These are phyloP conservation scores for Pseudocercospora pini-densiflorae DNA, from an alignment of 2,329 filamentous ascomycete species.

Conservation along the genomic window DNA sequence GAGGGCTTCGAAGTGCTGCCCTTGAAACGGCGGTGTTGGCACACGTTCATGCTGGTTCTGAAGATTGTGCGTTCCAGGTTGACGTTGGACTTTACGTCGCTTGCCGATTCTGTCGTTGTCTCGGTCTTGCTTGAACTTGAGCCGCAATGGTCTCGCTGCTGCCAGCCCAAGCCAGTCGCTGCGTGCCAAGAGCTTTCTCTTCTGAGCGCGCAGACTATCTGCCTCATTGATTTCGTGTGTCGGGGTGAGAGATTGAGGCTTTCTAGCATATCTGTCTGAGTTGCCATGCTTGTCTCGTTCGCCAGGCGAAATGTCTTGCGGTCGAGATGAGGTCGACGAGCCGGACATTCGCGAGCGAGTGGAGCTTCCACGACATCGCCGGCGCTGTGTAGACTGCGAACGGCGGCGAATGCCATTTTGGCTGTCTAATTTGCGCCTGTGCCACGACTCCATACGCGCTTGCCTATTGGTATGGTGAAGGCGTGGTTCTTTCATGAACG, in stretches of 20 bases:
- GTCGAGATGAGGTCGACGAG: neutral
- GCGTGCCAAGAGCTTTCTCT: slow-evolving; percentile 34
- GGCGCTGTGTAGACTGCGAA: neutral
- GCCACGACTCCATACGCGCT: too few relatives aligned
- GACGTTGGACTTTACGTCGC: slow-evolving; percentile 33
- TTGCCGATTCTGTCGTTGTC: slow-evolving; percentile 36
- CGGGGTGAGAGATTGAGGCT: neutral
- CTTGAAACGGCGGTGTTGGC: slow-evolving; percentile 29
- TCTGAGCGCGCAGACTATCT: slow-evolving; percentile 25
- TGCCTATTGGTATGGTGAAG: neutral
- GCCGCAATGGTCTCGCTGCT: slow-evolving; percentile 31
- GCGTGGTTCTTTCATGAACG: neutral
- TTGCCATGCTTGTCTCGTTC: neutral
- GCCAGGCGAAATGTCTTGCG: neutral
- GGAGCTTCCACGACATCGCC: neutral
- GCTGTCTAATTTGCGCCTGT: too few relatives aligned
- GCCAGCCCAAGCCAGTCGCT: slow-evolving; percentile 40
- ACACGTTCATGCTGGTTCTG: slow-evolving; percentile 19
- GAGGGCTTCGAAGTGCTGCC: slow-evolving; percentile 17
- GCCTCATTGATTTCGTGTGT: slow-evolving; percentile 19
- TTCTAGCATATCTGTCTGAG: neutral
- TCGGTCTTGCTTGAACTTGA: slow-evolving; percentile 28
- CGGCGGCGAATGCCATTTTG: neutral
- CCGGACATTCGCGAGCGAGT: neutral
- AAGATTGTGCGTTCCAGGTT: slow-evolving; percentile 4